These are phyloP conservation scores for Acorus calamus DNA, from an alignment of 106 monocot genomes.

Conservation along the genomic window DNA sequence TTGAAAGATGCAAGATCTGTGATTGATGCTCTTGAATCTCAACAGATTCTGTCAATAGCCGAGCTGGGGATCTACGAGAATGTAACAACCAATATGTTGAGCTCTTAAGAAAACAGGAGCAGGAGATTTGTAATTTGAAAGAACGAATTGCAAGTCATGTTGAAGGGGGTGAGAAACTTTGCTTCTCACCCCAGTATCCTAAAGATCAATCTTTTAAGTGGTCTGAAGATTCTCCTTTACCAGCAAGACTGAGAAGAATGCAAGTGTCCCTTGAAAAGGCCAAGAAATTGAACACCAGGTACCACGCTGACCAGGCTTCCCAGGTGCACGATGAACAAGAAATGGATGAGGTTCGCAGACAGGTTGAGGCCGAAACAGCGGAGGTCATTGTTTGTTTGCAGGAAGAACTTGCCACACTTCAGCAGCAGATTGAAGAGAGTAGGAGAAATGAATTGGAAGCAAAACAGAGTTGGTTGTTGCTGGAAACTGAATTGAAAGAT, in stretches of 20 bases:
- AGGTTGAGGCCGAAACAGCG: slow-evolving; percentile 81
- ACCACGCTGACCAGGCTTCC: slow-evolving; percentile 37
- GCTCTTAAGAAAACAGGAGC: slow-evolving; percentile 24
- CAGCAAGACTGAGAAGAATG: slow-evolving; percentile 44
- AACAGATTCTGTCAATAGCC: slow-evolving; percentile 43
- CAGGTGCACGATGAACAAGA: slow-evolving; percentile 46
- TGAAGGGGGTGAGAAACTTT: slow-evolving; percentile 10
- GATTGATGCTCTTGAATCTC: slow-evolving; percentile 74
- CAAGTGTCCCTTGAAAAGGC: slow-evolving; percentile 62
- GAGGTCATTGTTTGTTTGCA: slow-evolving; percentile 91
- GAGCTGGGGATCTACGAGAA: slow-evolving; percentile 46
- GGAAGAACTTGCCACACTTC: slow-evolving; percentile 50
- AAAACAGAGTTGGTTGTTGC: slow-evolving; percentile 17
- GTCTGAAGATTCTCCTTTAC: slow-evolving; percentile 39
- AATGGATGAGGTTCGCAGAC: slow-evolving; percentile 68
- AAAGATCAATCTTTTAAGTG: slow-evolving; percentile 8
- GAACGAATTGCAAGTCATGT: slow-evolving; percentile 13
- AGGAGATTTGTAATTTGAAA: slow-evolving; percentile 35
- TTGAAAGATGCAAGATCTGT: slow-evolving; percentile 47
- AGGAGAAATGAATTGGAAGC: slow-evolving; percentile 37
- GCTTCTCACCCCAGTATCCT: slow-evolving; percentile 3
- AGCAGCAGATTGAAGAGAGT: slow-evolving; percentile 36
- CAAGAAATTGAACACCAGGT: slow-evolving; percentile 28
- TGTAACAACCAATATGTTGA: slow-evolving; percentile 16
- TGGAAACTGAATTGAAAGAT: slow-evolving; percentile 41